Conservation (phyloP, 2,329 filamentous ascomycete genomes). For the Didymosphaeria variabile region DNA sequence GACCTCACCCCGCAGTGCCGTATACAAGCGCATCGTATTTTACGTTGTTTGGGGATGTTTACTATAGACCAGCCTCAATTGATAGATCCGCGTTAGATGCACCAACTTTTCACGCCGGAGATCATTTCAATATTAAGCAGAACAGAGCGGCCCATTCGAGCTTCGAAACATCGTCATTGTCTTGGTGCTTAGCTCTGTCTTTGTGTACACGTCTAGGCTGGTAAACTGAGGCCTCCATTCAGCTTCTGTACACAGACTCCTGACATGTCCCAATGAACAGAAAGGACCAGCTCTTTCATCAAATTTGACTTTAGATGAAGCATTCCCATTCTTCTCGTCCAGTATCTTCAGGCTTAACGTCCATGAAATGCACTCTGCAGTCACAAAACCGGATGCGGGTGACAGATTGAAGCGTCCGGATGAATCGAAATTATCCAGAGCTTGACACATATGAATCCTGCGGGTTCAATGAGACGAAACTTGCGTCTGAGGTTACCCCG, state of each 20-base stretch:
- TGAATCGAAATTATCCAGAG: not conserved
- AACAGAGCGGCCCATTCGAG: not conserved
- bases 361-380: not conserved
- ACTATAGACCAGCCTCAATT: not conserved
- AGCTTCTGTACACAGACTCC: not conserved
- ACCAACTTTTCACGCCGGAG: not conserved
- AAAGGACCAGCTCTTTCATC: not conserved
- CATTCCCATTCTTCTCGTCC: not conserved
- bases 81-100: not conserved
- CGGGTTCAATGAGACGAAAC: too few species aligned
- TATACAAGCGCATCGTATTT: not conserved
- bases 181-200: not conserved
- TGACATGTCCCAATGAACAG: not conserved
- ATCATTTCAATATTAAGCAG: not conserved
- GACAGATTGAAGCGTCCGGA: not conserved
- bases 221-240: not conserved
- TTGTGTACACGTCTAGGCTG: not conserved
- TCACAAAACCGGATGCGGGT: not conserved
- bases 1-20: conserved; percentile 7
- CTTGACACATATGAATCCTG: not conserved
- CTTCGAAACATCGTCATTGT: not conserved
- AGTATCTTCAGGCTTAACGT: not conserved
- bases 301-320: not conserved
- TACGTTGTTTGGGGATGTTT: not conserved
- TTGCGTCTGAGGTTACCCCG: not conserved